Conservation (phyloP, 1,284 basidiomycete species). For the Ustilago lituana region DNA sequence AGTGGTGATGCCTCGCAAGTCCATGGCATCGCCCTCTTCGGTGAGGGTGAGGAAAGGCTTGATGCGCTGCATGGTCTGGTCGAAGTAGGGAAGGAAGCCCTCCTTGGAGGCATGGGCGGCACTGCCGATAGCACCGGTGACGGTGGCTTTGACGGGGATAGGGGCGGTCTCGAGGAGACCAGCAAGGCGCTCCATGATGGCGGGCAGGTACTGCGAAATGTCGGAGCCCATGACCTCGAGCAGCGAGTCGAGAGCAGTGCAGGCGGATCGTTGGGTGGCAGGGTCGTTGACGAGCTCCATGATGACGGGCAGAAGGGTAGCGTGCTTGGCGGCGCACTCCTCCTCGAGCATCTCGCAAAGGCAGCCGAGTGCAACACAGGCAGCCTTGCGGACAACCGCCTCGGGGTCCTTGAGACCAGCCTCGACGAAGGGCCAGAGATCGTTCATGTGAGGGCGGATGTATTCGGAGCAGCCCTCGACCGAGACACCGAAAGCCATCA, state of each 20-base stretch:
- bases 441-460: conserved; percentile 90
- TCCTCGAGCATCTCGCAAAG: conserved; percentile 98
- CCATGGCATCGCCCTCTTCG: conserved; percentile 79
- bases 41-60: conserved; percentile 84
- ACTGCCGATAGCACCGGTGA: conserved; percentile 96
- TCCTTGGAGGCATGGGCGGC: conserved; percentile 97
- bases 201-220: conserved; percentile 87
- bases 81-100: conserved; percentile 93
- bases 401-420: conserved; percentile 86
- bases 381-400: conserved; percentile 88
- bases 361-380: conserved; percentile 93
- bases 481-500: conserved; percentile 93
- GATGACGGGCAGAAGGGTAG: conserved; percentile 79
- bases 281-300: conserved; percentile 81
- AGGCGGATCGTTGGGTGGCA: conserved; percentile 88
- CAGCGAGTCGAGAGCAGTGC: conserved; percentile 94
- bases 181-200: conserved; percentile 94
- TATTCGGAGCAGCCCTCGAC: conserved; percentile 98
- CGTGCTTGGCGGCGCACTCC: conserved; percentile 86
- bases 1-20: conserved; percentile 96
- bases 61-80: conserved; percentile 87
- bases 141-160: conserved; percentile 87
- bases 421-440: conserved; percentile 95
- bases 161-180: conserved; percentile 88
- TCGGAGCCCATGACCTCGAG: conserved; percentile 92